These are phyloP conservation scores for Coemansia asiatica DNA, from an alignment of 192 early-diverging fungal species.

Conservation along the genomic window DNA sequence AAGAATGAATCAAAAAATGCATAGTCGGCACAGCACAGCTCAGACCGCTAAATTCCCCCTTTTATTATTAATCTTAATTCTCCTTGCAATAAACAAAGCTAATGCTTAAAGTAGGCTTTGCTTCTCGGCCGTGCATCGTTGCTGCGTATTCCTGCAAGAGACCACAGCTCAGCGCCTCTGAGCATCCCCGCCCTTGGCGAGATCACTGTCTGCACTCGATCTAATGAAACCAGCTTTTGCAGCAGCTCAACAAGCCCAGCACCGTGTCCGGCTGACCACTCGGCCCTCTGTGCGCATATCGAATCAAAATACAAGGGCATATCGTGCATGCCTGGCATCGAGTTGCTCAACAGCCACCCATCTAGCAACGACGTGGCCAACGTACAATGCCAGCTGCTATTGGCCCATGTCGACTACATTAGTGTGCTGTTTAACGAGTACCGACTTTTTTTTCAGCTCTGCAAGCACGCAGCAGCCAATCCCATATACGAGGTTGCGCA, in stretches of 20 bases:
- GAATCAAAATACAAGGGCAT: conserved; percentile 26
- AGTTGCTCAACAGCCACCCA: conserved; percentile 1
- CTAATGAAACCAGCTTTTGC: not conserved
- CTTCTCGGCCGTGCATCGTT: conserved; percentile 23
- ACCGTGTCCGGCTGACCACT: not conserved
- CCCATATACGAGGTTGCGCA: conserved; percentile 32
- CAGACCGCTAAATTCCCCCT: no score
- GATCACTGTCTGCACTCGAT: no score
- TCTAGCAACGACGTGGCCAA: conserved; percentile 8
- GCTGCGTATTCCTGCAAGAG: conserved; percentile 10
- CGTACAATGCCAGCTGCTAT: conserved; percentile 30
- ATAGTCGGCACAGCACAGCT: no score
- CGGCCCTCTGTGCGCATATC: conserved; percentile 11
- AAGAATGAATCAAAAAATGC: no score
- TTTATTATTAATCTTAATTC: no score
- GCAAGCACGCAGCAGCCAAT: conserved; percentile 18
- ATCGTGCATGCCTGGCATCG: conserved; percentile 15
- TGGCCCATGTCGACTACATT: conserved; percentile 27
- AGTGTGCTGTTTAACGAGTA: conserved; percentile 29
- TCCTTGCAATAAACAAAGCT: no score
- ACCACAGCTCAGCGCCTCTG: not conserved
- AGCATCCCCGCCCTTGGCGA: not conserved
- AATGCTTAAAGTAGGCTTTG: conserved; percentile 14
- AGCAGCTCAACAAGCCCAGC: not conserved
- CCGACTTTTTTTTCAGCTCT: conserved; percentile 22